Evolutionary conservation across 2,329 filamentous ascomycete species (phyloP).

Genomic region (Paradendryphiella salina): DNA sequence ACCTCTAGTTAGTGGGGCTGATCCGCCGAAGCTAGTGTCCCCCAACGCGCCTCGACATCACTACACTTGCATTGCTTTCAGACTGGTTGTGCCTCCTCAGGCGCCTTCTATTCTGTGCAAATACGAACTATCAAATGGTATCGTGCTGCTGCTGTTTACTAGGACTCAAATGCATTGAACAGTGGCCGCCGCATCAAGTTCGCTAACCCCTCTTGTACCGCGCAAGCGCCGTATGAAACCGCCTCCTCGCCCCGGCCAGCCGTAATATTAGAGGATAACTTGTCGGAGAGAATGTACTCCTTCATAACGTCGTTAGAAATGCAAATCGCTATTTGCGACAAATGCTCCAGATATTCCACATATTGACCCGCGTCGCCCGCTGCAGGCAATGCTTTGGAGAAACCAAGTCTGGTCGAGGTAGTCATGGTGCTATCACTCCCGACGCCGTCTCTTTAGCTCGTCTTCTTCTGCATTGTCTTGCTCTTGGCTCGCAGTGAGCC

Average conservation of each 20-base stretch:
- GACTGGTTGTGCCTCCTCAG: neutral
- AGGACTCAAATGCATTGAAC: constrained; percentile 38
- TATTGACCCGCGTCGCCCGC: constrained; percentile 34
- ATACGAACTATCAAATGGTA: constrained; percentile 44
- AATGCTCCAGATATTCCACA: constrained; percentile 40
- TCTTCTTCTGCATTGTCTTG: constrained; percentile 49
- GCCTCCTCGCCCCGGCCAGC: constrained; percentile 11
- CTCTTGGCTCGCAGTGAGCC: constrained; percentile 45
- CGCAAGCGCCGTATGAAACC: constrained; percentile 8
- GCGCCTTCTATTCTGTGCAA: constrained; percentile 21
- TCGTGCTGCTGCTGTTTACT: constrained; percentile 41
- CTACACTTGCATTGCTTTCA: neutral
- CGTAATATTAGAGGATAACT: constrained; percentile 19
- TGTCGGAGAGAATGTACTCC: constrained; percentile 21
- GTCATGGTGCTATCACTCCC: constrained; percentile 31
- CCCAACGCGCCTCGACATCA: constrained; percentile 27
- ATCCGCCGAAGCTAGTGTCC: constrained; percentile 5
- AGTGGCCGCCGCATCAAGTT: constrained; percentile 14
- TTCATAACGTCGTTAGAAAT: constrained; percentile 43
- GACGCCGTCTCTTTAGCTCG: constrained; percentile 43
- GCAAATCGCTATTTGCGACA: constrained; percentile 39
- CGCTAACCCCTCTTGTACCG: constrained; percentile 4
- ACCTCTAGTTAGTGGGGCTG: constrained; percentile 18
- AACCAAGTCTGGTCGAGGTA: constrained; percentile 2
- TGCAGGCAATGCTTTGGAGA: constrained; percentile 24